Base-by-base conservation (phyloP, 2,329 filamentous ascomycete genomes). In the Leptographium lundbergii region DNA sequence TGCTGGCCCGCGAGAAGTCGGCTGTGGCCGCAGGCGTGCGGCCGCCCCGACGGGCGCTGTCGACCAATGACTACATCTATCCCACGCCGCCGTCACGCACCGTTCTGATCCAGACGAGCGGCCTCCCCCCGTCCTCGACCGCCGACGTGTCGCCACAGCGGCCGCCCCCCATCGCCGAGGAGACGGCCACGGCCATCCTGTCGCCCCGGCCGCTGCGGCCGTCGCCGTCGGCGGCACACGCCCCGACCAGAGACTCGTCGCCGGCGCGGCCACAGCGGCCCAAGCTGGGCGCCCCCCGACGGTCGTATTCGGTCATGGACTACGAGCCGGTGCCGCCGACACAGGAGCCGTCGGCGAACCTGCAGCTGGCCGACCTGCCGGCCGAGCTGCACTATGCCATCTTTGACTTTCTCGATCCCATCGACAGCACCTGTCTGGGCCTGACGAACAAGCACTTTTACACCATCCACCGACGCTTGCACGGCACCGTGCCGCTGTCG, bases 331-430 rank as follows among this genome's bases (percentile, higher is more conserved):
- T 76, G n/a, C 74, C 76, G 10, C 73, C 75, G 59, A 77, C 74
- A 56, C 77, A 80, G 56, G 72, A 69, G 56, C 77, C 77, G 1
- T 75, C 78, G 6, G 66, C 71, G 55, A 70, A 70, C 58, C 70
- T 80, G 54, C 73, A 73, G 19, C 70, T 85, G 9, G 66, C 74
- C 45, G 76, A 81, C 57, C 74, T 86, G 2, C 82, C 82, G 17
- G 69, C 76, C 0, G 82, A 86, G 69, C 72, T 86, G 13, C 81
- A 84, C 68, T 82, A 78, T 62, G 72, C 75, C 61, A 75, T 86
- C 62, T 82, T 84, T 65, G 81, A 83, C 68, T 78, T 80, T 63
- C 77, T 86, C 60, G 82, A 86, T 69, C 80, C 80, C 55, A 84
- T 86, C 62, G 82, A 86, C 69, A 80, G 81, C 66, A 80, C 79